A percentile compares a stretch with the other conserved stretches of the same genome.
Conservation (phyloP, 2,329 filamentous ascomycete species). For the Monilinia laxa region DNA sequence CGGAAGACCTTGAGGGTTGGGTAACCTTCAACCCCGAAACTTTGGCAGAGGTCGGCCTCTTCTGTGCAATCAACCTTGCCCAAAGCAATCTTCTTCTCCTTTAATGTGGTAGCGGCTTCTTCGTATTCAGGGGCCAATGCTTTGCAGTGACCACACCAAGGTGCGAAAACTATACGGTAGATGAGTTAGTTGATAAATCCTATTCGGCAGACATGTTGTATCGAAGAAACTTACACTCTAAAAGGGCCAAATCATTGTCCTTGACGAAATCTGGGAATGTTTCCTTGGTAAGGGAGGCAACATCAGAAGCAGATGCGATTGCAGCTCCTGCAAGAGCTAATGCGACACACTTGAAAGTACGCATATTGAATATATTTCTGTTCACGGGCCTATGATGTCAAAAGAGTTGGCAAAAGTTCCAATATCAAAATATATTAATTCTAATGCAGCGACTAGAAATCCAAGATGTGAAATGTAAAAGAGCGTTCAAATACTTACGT, state of each 20-base stretch:
- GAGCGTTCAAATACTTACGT: constrained; percentile 21
- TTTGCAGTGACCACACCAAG: constrained; percentile 82
- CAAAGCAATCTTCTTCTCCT: constrained; percentile 83
- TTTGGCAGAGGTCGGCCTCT: constrained; percentile 86
- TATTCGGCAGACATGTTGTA: constrained; percentile 3
- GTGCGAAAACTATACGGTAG: constrained; percentile 68
- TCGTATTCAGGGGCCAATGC: constrained; percentile 92
- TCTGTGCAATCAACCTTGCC: constrained; percentile 94
- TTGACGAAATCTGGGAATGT: constrained; percentile 85
- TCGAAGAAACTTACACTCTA: constrained; percentile 71
- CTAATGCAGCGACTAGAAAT: neutral
- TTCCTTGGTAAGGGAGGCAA: constrained; percentile 72
- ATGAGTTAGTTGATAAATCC: constrained; percentile 29
- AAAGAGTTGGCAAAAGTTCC: constrained; percentile 23
- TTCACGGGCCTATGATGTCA: constrained; percentile 25
- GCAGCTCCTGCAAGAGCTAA: constrained; percentile 45
- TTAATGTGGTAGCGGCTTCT: constrained; percentile 77
- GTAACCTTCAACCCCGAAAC: constrained; percentile 92
- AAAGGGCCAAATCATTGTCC: constrained; percentile 83
- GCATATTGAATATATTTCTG: constrained; percentile 34
- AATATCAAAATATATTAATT: neutral
- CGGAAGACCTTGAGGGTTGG: constrained; percentile 99
- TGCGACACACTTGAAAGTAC: constrained; percentile 38
- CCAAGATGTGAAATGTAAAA: neutral
- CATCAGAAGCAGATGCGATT: constrained; percentile 72